A percentile compares a stretch with the other conserved stretches of the same genome.
Evolutionary conservation across 257 asterid genomes (phyloP).

Genomic region (Lantana camara): DNA sequence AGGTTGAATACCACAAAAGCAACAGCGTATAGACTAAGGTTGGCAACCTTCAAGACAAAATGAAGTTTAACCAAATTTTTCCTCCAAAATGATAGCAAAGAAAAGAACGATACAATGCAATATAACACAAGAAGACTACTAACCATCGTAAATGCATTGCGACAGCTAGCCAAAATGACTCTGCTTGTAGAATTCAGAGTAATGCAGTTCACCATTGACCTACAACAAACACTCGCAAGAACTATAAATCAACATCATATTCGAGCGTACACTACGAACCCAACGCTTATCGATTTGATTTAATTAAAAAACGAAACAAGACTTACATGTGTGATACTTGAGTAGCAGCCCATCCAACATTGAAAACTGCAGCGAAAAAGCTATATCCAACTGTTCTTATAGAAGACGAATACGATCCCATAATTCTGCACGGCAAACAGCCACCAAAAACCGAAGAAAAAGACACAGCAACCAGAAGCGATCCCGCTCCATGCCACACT

Average conservation of each 20-base stretch:
- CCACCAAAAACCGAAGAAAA: slow-evolving; percentile 96
- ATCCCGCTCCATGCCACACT: slow-evolving; percentile 85
- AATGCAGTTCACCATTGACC: slow-evolving; percentile 99
- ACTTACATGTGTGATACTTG: slow-evolving; percentile 98
- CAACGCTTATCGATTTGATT: background rate
- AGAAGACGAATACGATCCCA: slow-evolving; percentile 62
- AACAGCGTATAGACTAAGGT: slow-evolving; percentile 81
- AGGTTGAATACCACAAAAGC: slow-evolving; percentile 70
- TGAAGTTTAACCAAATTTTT: background rate
- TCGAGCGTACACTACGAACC: no score
- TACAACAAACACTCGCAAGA: slow-evolving; percentile 30
- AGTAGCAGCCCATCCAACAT: slow-evolving; percentile 97
- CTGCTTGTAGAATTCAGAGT: slow-evolving; percentile 87
- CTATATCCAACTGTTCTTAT: slow-evolving; percentile 69
- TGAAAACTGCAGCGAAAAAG: slow-evolving; percentile 82
- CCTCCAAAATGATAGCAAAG: background rate
- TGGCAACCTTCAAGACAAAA: slow-evolving; percentile 63
- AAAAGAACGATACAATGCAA: slow-evolving; percentile 8
- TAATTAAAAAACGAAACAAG: no score
- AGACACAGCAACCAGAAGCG: slow-evolving; percentile 78
- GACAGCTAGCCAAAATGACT: slow-evolving; percentile 92
- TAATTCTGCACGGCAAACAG: slow-evolving; percentile 82
- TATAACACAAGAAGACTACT: slow-evolving; percentile 30
- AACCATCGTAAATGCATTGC: slow-evolving; percentile 95
- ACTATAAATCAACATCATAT: no score